Percentiles rank a stretch among this genome's conserved stretches.
Conservation (phyloP, 768 basidiomycete genomes). For the Pleurotus platypus region DNA sequence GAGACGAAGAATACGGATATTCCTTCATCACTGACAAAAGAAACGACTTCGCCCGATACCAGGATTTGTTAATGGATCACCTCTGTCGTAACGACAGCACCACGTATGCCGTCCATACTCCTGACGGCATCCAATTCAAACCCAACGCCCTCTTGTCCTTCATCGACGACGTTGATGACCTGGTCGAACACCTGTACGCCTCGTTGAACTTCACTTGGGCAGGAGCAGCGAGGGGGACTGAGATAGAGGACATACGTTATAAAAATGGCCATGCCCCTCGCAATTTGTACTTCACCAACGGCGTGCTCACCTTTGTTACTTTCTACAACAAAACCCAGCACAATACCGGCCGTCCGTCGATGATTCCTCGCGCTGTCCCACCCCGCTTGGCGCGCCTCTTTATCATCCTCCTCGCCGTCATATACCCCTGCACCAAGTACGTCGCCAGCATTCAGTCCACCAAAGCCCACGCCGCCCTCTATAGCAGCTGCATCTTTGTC, state of each 20-base stretch:
- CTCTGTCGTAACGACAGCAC: neutral
- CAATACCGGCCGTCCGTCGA: neutral
- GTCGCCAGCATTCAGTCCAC: no score
- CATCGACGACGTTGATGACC: constrained; percentile 6
- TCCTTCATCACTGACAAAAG: neutral
- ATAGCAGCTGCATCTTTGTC: no score
- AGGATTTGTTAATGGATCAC: neutral
- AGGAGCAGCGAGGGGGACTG: constrained; percentile 5
- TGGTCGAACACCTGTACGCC: constrained; percentile 8
- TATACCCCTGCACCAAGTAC: neutral
- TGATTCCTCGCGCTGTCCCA: neutral
- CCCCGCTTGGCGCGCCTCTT: neutral
- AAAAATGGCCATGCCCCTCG: neutral
- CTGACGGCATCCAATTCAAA: neutral
- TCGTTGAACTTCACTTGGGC: no score
- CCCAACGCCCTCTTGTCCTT: neutral
- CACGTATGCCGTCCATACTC: neutral
- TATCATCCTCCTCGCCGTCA: constrained; percentile 3
- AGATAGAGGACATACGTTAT: constrained; percentile 13
- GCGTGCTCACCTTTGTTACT: constrained; percentile 8
- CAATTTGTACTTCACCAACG: constrained; percentile 15
- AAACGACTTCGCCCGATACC: neutral
- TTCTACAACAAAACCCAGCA: constrained; percentile 14
- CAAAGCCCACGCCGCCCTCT: no score
- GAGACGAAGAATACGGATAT: neutral